Conservation (phyloP, 176 grass and related monocot genomes). For the Pontederia crassipes region DNA sequence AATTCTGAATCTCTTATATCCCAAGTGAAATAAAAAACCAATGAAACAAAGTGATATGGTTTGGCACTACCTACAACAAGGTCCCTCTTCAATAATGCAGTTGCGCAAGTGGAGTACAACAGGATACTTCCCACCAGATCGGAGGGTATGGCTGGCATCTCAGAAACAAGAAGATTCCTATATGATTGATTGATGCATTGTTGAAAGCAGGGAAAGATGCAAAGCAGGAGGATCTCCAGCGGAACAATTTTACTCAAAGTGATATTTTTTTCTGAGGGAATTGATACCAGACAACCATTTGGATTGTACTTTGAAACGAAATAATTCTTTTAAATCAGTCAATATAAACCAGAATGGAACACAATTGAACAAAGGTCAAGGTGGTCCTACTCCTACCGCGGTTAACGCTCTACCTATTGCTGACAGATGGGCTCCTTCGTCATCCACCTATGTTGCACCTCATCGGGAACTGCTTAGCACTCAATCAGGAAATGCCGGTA, state of each 20-base stretch:
- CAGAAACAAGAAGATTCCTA: conserved; percentile 74
- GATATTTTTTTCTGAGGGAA: conserved; percentile 10
- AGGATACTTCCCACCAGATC: conserved; percentile 49
- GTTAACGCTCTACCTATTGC: conserved; percentile 26
- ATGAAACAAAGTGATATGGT: conserved; percentile 74
- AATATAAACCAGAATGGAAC: conserved; percentile 20
- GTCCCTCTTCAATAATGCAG: conserved; percentile 77
- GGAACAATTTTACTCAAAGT: conserved; percentile 16
- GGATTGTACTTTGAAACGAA: conserved; percentile 4
- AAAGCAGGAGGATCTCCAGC: conserved; percentile 23
- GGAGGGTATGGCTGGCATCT: conserved; percentile 81
- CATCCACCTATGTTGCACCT: conserved; percentile 16
- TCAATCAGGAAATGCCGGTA: conserved; percentile 16
- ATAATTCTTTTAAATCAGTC: conserved; percentile 12
- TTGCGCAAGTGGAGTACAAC: conserved; percentile 54
- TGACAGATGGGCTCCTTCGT: conserved; percentile 30
- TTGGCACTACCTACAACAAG: conserved; percentile 94
- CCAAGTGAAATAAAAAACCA: conserved; percentile 24
- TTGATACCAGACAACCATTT: conserved; percentile 9
- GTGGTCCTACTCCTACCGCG: conserved; percentile 19
- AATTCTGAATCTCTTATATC: neutral
- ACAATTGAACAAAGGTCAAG: no score
- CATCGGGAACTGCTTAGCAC: conserved; percentile 15
- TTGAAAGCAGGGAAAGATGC: conserved; percentile 38
- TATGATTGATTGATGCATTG: conserved; percentile 61